These are phyloP conservation scores for Scopulariopsis brevicaulis DNA, from an alignment of 2,329 filamentous ascomycete genomes.

Conservation along the genomic window DNA sequence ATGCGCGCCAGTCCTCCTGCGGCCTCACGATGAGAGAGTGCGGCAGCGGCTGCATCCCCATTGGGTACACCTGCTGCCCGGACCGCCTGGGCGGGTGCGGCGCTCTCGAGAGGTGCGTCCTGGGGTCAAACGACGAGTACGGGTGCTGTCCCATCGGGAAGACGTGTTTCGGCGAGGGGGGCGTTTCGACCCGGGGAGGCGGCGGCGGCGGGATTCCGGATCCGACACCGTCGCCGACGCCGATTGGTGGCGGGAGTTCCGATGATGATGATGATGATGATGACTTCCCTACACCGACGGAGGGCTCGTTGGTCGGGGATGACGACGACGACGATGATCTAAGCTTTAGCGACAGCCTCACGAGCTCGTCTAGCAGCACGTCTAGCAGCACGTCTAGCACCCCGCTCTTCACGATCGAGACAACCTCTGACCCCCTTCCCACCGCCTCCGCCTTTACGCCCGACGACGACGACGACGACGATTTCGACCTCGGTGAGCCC, in stretches of 20 bases:
- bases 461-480: neutral
- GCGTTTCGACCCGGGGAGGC: conserved; percentile 8
- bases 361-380: neutral
- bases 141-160: conserved; percentile 17
- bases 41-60: conserved; percentile 16
- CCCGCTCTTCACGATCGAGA: neutral
- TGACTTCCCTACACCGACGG: neutral
- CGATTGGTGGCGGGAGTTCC: neutral
- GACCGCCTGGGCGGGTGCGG: conserved; percentile 15
- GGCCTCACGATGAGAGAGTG: conserved; percentile 11
- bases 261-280: neutral
- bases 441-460: neutral
- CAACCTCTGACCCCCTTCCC: neutral
- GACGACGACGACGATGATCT: neutral
- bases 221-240: neutral
- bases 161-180: conserved; percentile 14
- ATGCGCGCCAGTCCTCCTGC: neutral
- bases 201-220: neutral
- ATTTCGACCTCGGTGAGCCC: neutral
- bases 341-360: neutral
- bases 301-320: neutral
- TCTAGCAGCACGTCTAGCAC: too few species aligned
- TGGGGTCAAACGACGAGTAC: conserved; percentile 14
- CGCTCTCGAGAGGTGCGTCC: conserved; percentile 11
- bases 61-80: conserved; percentile 18